Evolutionary conservation across 345 rosid species (phyloP).

Genomic region (Tarenaya hassleriana): DNA sequence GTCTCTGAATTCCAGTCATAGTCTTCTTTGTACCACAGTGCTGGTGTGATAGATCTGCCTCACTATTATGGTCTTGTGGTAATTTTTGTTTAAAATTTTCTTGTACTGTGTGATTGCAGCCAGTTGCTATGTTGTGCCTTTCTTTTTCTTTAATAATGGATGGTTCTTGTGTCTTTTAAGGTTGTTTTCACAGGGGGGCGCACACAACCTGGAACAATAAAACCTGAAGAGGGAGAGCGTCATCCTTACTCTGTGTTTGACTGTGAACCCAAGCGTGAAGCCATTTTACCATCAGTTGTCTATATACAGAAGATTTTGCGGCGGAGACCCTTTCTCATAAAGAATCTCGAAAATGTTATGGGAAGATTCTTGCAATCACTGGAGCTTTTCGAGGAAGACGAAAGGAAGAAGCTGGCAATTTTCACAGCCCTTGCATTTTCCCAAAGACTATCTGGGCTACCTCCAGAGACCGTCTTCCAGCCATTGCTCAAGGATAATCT

Average conservation of each 20-base stretch:
- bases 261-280: slow-evolving; percentile 78
- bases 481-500: slow-evolving; percentile 98
- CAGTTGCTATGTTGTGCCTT: neutral
- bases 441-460: slow-evolving; percentile 95
- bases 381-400: slow-evolving; percentile 97
- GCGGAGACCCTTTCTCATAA: slow-evolving; percentile 88
- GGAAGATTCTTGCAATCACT: slow-evolving; percentile 86
- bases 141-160: neutral
- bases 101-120: neutral
- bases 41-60: too few relatives aligned
- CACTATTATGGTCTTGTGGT: neutral
- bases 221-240: slow-evolving; percentile 98
- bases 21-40: too few relatives aligned
- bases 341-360: slow-evolving; percentile 95
- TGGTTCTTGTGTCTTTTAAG: slow-evolving; percentile 34
- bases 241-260: slow-evolving; percentile 85
- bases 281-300: slow-evolving; percentile 74
- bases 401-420: slow-evolving; percentile 95
- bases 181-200: slow-evolving; percentile 98
- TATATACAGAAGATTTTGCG: slow-evolving; percentile 86
- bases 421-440: slow-evolving; percentile 97
- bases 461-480: slow-evolving; percentile 96
- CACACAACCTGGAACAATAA: slow-evolving; percentile 91
- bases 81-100: neutral
- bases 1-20: too few relatives aligned